Base-by-base conservation (phyloP, 352 stramenopile genomes). In the Globisporangium barbulae region DNA sequence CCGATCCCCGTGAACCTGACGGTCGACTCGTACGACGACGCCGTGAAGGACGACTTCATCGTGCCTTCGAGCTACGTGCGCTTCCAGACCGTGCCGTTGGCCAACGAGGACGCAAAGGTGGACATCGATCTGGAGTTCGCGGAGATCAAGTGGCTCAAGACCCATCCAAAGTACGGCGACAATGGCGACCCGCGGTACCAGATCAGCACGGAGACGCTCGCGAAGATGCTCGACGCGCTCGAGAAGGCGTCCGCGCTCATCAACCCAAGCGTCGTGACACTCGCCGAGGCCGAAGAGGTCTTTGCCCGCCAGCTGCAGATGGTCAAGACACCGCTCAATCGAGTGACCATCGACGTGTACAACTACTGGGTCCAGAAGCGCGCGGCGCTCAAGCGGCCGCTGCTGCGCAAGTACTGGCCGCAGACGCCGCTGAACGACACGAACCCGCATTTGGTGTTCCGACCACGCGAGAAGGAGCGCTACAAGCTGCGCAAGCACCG, bases 391-490 rank as follows among this genome's bases (percentile, higher is more conserved):
- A 91, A 93, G 64, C 93, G 97, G 37, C 96, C 97, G 48, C 65
- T 99, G 39, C 62, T 99, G 28, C 89, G 97, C 42, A 86, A 95
- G 22, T 99, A 94, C 70, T 99, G 97, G 96, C 97, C 97, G 5
- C 84, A 97, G 52, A 99, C 97, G 12, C 84, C 92, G 7, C 74
- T 94, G 0, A 98, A 98, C 58, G 97, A 99, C 77, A 98, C 94
- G n/a, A 99, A 99, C 77, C 97, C 97, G 33, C 96, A 99, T 69
- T 71, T 96, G 55, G 97, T 99, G n/a, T 99, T 99, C 74, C 93
- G 97, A 19, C 97, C 96, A 22, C 87, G 97, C 41, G 95, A 99
- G 70, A 99, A 99, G 75, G 87, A 98, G 75, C 96, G 97, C 19
- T 98, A 98, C 77, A 98, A 98, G 71, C 75, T 99, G 8, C 83